Percentiles rank a stretch among this genome's conserved stretches.
Conservation (phyloP, 805 yeast genomes). For the Nematodospora valgi region DNA sequence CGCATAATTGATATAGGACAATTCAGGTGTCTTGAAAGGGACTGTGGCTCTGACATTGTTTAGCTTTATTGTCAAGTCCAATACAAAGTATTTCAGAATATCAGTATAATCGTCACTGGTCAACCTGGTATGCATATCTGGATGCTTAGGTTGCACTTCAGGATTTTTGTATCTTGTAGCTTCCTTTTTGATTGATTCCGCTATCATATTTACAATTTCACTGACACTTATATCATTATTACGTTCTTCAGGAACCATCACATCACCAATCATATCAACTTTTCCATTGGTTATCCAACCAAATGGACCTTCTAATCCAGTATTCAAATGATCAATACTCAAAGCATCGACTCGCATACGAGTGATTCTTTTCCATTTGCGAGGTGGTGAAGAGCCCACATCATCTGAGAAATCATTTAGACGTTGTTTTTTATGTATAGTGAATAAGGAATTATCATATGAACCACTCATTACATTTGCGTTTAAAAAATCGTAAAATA, state of each 20-base stretch:
- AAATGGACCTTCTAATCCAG: constrained; percentile 90
- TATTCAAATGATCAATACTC: constrained; percentile 82
- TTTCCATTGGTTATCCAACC: constrained; percentile 95
- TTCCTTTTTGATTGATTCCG: constrained; percentile 46
- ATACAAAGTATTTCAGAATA: constrained; percentile 57
- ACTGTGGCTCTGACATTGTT: constrained; percentile 86
- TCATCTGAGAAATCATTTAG: constrained; percentile 40
- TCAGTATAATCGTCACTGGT: constrained; percentile 27
- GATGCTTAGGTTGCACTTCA: constrained; percentile 18
- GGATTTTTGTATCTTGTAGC: constrained; percentile 43
- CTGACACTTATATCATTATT: constrained; percentile 46
- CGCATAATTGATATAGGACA: constrained; percentile 90
- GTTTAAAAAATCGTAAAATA: constrained; percentile 80
- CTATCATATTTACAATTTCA: constrained; percentile 49
- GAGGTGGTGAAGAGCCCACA: no score
- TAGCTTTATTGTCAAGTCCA: constrained; percentile 76
- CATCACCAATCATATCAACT: constrained; percentile 91
- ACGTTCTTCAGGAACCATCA: constrained; percentile 71
- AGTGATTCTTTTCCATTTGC: constrained; percentile 49
- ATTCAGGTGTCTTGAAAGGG: constrained; percentile 81
- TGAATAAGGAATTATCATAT: constrained; percentile 89
- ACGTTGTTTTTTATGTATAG: constrained; percentile 77
- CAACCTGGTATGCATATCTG: constrained; percentile 27
- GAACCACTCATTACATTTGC: constrained; percentile 86
- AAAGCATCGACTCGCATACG: constrained; percentile 82